Base-by-base conservation (phyloP, 2,329 filamentous ascomycete genomes). In the Alternaria consortialis region DNA sequence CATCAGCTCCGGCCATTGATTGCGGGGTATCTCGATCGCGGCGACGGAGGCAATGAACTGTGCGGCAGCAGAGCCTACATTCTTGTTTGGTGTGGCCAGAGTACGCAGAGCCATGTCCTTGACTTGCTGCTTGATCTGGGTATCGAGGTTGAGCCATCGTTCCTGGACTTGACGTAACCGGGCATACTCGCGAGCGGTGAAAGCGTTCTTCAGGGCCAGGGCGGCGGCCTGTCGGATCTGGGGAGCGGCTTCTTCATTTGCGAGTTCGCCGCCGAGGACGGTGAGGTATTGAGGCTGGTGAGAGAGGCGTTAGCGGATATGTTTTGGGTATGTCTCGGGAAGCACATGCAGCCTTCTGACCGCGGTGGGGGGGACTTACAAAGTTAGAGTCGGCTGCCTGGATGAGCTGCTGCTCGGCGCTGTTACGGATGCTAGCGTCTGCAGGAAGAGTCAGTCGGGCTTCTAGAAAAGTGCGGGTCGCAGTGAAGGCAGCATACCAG, bases 171-270 rank as follows among this genome's bases (percentile, higher is more conserved):
- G 91, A 77, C 92, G 90, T 82, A 97, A 89, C 77, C 93, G 91
- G 75, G 88, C 84, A 76, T 90, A 90, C 81, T 99, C 95, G 85
- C 95, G 91, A 76, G 94, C 92, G 77, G 92, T 93, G 84, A 99
- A 98, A 75, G 95, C 91, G 86, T 99, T 99, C 84, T 99, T 99
- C 77, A 99, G 86, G 72, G 95, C 94, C 73, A 99, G 88, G 88
- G 94, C 95, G 74, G 95, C 95, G 71, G 95, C 94, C 72, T 92
- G 91, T 86, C 95, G 91, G 78, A 97, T 95, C 77, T 92, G 88
- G 68, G 91, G 87, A 77, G 91, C 86, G 69, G 91, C 90, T 71
- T 88, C 86, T 77, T 98, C 94, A 82, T 97, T 97, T 61, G 94
- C 93, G 76, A 99, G 89, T 82, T 97, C 93, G 82, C 92, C 91